Evolutionary conservation across 768 basidiomycete genomes (phyloP).

Genomic region (Candolleomyces efflorescens): DNA sequence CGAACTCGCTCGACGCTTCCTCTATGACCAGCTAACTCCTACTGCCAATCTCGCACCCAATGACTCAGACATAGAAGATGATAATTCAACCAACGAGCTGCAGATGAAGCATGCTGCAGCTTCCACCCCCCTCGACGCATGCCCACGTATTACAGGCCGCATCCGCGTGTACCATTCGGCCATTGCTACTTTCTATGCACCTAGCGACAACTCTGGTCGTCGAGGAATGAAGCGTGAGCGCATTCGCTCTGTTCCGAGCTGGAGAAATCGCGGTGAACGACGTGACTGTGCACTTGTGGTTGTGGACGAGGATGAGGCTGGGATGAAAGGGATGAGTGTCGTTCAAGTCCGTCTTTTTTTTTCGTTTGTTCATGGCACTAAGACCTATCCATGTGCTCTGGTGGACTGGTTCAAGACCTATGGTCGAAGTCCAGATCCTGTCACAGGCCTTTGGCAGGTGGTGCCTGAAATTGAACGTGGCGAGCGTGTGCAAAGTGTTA

Average conservation of each 20-base stretch:
- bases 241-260: conserved; percentile 18
- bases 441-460: too few relatives aligned
- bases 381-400: too few relatives aligned
- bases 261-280: conserved; percentile 17
- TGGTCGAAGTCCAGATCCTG: too few relatives aligned
- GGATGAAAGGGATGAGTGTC: conserved; percentile 19
- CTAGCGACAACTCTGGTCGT: conserved; percentile 1
- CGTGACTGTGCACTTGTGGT: conserved; percentile 26
- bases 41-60: too few relatives aligned
- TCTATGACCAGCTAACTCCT: neutral
- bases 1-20: neutral
- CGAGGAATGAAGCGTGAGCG: conserved; percentile 1
- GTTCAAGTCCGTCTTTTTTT: neutral
- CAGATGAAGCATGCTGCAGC: too few relatives aligned
- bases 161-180: neutral
- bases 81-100: too few relatives aligned
- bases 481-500: too few relatives aligned
- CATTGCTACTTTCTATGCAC: conserved; percentile 1
- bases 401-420: too few relatives aligned
- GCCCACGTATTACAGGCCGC: neutral
- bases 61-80: too few relatives aligned
- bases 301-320: conserved; percentile 13
- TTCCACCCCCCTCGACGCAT: neutral
- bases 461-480: too few relatives aligned
- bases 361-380: too few relatives aligned